These are phyloP conservation scores for Termitomyces sp. DNA, from an alignment of 768 basidiomycete species.

Conservation along the genomic window DNA sequence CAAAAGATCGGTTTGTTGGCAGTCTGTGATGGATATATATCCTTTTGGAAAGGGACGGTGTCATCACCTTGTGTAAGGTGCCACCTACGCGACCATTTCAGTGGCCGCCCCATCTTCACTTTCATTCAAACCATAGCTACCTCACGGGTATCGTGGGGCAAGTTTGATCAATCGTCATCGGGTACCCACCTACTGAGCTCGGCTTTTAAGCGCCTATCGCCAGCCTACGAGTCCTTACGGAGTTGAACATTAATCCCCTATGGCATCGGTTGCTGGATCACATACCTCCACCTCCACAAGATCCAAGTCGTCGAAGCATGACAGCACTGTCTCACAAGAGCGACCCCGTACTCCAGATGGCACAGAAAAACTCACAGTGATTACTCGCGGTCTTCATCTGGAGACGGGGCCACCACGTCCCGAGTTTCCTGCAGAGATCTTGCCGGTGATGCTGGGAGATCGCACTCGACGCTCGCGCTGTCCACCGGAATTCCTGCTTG, in stretches of 20 bases:
- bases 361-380: conserved; percentile 14
- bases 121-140: conserved; percentile 15
- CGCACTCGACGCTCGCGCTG: conserved; percentile 38
- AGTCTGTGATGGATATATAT: conserved; percentile 5
- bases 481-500: conserved; percentile 40
- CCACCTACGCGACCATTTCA: conserved; percentile 6
- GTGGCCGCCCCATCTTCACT: conserved; percentile 13
- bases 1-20: conserved; percentile 12
- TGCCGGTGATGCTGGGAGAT: conserved; percentile 29
- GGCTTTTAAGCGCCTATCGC: background rate
- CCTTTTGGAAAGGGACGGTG: conserved; percentile 6
- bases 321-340: background rate
- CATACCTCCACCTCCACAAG: conserved; percentile 14
- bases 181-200: background rate
- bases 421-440: conserved; percentile 21
- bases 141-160: conserved; percentile 23
- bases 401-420: conserved; percentile 12
- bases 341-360: conserved; percentile 2
- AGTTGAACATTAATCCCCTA: conserved; percentile 5
- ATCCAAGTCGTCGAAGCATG: conserved; percentile 15
- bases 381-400: conserved; percentile 8
- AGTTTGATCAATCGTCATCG: conserved; percentile 12
- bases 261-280: conserved; percentile 16
- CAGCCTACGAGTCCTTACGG: background rate
- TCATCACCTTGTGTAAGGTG: conserved; percentile 6